These are phyloP conservation scores for Barbatosphaeria neglecta DNA, from an alignment of 495 filamentous ascomycete species.

Conservation along the genomic window DNA sequence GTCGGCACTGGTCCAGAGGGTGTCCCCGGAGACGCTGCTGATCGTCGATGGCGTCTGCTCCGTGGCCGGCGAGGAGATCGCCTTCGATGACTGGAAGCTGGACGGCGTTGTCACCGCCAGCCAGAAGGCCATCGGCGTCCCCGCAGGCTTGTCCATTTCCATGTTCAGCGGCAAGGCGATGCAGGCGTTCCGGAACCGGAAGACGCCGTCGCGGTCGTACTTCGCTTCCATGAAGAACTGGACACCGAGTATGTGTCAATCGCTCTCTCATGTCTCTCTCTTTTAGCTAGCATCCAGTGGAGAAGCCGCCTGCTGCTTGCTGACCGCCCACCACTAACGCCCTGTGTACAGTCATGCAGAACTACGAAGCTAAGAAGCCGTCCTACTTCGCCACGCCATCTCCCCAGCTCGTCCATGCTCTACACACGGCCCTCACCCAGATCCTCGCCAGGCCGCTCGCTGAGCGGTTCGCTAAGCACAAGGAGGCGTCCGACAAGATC, in stretches of 20 bases:
- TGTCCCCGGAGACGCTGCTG: slow-evolving; percentile 81
- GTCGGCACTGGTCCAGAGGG: slow-evolving; percentile 66
- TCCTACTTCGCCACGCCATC: slow-evolving; percentile 96
- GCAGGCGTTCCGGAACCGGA: slow-evolving; percentile 62
- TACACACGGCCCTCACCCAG: slow-evolving; percentile 84
- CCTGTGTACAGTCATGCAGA: slow-evolving; percentile 65
- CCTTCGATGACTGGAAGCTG: slow-evolving; percentile 86
- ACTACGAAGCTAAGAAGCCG: slow-evolving; percentile 93
- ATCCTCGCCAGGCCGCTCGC: slow-evolving; percentile 67
- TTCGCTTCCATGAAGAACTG: slow-evolving; percentile 96
- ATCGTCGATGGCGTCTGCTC: slow-evolving; percentile 95
- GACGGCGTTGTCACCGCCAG: slow-evolving; percentile 89
- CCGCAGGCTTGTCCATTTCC: slow-evolving; percentile 83
- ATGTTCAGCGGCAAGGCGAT: slow-evolving; percentile 90
- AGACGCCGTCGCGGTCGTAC: slow-evolving; percentile 70
- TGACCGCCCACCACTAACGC: too few species aligned
- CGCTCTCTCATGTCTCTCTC: not conserved
- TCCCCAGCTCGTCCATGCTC: slow-evolving; percentile 85
- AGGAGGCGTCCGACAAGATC: slow-evolving; percentile 61
- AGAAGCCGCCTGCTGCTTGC: too few species aligned
- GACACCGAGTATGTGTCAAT: slow-evolving; percentile 73
- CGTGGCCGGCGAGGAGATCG: slow-evolving; percentile 90
- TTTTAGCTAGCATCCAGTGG: too few species aligned
- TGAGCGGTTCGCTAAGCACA: slow-evolving; percentile 71
- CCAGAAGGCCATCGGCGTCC: slow-evolving; percentile 93